Evolutionary conservation across 805 yeast genomes (phyloP), one percentile per base, ranked within the genome.

Genomic region (Schwanniomyces occidentalis): DNA sequence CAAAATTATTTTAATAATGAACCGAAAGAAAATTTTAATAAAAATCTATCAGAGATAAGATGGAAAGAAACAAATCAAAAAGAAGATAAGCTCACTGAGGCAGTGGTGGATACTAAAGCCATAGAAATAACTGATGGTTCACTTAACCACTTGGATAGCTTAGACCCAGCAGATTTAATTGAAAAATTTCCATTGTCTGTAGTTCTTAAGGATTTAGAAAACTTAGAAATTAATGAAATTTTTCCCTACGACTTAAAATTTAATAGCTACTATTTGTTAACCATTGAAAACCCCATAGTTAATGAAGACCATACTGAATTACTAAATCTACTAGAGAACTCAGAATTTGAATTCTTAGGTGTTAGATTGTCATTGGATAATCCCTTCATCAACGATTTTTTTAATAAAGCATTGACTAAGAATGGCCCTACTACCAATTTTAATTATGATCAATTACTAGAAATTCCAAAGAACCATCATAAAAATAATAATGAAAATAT

Each of bases 171-270:
- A 2, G 17, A 23, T n/a, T 16, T 34, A 6, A 16, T 34, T 9
- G 23, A 30, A 17, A 14, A 27, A 6, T 33, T 32, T 24, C 32
- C 40, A 3, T 16, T 35, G 15, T 13, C 25, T 3, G 14, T 24
- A 5, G 20, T 35, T 7, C 9, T 35, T 6, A 22, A 15, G 12
- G 32, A 18, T 5, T 24, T 44, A 16, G 44, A 33, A 23, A 24
- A 24, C 12, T 5, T 18, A 7, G 32, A 32, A 4, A 28, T 52
- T 4, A 18, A 34, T 4, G 45, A 44, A 3, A 32, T 46, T 0
- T 46, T 60, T 13, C 69, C 69, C 8, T 62, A 42, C 34, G 69
- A 65, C 32, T 23, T 66, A 2, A 28, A 37, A 13, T 66, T 50
- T 41, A 48, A 49, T 23, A 52, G 44, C 17, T 54, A 48, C 27